Base-by-base conservation (phyloP, 2,329 filamentous ascomycete genomes). In the Dryadomyces quercus-mongolicae region DNA sequence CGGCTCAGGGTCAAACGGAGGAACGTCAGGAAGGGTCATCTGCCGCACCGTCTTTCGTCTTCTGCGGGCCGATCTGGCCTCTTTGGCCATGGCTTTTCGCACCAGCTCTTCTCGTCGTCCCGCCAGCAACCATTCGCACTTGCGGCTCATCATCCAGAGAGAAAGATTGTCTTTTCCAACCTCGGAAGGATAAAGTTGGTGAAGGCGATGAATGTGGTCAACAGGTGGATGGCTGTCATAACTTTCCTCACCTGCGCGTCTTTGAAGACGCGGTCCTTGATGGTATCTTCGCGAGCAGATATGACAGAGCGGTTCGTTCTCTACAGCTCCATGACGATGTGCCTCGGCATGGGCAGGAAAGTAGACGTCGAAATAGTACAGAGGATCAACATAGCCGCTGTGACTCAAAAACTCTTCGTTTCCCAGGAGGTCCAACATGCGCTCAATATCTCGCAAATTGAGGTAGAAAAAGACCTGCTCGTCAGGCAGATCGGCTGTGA, bases 51-150 rank as follows among this genome's bases (percentile, higher is more conserved):
- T n/a, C n/a, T n/a, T n/a, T n/a, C n/a, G n/a, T n/a, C n/a, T n/a
- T n/a, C n/a, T n/a, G n/a, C n/a, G n/a, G n/a, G n/a, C n/a, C n/a
- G n/a, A n/a, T n/a, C n/a, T n/a, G n/a, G n/a, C 36, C 2, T 10
- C 22, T 12, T 25, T 20, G 15, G 18, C 46, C 44, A 57, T 45
- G 12, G 52, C 52, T n/a, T 12, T 42, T 3, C 55, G 56, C 21
- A 60, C 55, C n/a, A 8, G 25, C 16, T 13, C 8, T 34, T 60
- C 58, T 1, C 59, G 56, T 10, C 50, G 51, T 5, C 55, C 55
- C 1, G 58, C 34, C 6, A 58, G 52, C 47, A 60, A 54, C 59
- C 59, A 60, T 49, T 53, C 58, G 20, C 49, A 44, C 51, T 57
- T 56, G 38, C 51, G 51, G 18, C 49, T 43, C 38, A 50, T n/a